These are phyloP conservation scores for Cladosporium velox DNA, from an alignment of 2,329 filamentous ascomycete genomes.

Conservation along the genomic window DNA sequence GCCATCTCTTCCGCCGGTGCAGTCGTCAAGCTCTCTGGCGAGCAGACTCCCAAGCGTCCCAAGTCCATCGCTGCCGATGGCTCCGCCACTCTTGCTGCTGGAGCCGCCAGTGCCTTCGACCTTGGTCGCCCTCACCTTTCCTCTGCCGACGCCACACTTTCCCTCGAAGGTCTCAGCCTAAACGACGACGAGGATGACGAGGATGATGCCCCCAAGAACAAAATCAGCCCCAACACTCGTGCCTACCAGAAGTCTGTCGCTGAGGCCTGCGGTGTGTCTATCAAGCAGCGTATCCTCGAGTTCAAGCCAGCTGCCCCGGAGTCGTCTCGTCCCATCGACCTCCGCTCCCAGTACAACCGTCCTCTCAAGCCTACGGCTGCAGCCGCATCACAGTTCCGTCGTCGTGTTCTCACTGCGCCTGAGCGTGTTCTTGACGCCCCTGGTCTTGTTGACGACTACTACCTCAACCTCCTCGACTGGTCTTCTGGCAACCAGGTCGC, in stretches of 20 bases:
- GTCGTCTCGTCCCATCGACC: constrained; percentile 96
- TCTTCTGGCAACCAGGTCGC: constrained; percentile 97
- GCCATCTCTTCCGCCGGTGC: constrained; percentile 69
- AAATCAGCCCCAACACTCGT: constrained; percentile 80
- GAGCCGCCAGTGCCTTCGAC: constrained; percentile 68
- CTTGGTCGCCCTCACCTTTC: constrained; percentile 64
- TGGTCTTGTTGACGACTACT: constrained; percentile 96
- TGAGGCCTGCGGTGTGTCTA: constrained; percentile 84
- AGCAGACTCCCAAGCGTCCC: constrained; percentile 62
- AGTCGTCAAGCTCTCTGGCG: constrained; percentile 76
- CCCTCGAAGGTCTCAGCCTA: constrained; percentile 77
- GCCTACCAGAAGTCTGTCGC: constrained; percentile 92
- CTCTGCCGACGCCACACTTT: constrained; percentile 60
- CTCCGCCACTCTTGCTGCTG: constrained; percentile 70
- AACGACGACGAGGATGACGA: constrained; percentile 68
- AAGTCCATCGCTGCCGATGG: constrained; percentile 71
- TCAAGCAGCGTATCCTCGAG: constrained; percentile 92
- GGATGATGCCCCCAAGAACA: constrained; percentile 60
- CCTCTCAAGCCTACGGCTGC: constrained; percentile 78
- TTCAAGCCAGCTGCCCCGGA: constrained; percentile 99
- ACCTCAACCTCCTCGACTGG: constrained; percentile 98
- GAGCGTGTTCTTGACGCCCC: constrained; percentile 96
- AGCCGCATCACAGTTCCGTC: constrained; percentile 80
- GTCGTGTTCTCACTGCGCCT: constrained; percentile 89
- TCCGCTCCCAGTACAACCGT: constrained; percentile 96